Evolutionary conservation across 139 green algal species (phyloP).

Genomic region (Nannochloris sp.): DNA sequence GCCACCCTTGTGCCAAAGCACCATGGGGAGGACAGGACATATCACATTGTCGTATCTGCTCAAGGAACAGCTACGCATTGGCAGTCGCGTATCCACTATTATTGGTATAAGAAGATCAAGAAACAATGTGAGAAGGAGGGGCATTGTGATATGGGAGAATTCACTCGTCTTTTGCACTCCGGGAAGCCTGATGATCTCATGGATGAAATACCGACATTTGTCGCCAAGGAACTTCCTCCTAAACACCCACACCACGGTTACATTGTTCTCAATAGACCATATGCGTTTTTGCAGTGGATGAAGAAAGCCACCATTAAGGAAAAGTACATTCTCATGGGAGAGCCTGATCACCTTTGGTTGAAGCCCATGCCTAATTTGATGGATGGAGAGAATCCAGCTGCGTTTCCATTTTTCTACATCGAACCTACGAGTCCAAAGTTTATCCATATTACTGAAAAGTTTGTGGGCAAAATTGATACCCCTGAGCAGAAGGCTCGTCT

Average conservation of each 20-base stretch:
- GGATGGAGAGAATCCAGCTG: constrained; percentile 46
- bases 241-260: constrained; percentile 73
- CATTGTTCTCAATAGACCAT: constrained; percentile 91
- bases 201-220: constrained; percentile 90
- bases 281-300: constrained; percentile 88
- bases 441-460: constrained; percentile 39
- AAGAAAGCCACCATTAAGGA: constrained; percentile 62
- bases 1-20: neutral
- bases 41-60: constrained; percentile 72
- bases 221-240: constrained; percentile 74
- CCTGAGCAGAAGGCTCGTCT: constrained; percentile 55
- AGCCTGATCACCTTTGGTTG: constrained; percentile 94
- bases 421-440: constrained; percentile 49
- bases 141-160: constrained; percentile 79
- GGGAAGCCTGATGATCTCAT: constrained; percentile 84
- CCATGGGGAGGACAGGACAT: constrained; percentile 38
- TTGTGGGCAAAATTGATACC: constrained; percentile 37
- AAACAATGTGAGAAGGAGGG: constrained; percentile 50
- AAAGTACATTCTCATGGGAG: constrained; percentile 89
- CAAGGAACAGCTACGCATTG: constrained; percentile 70
- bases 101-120: constrained; percentile 77
- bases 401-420: constrained; percentile 99
- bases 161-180: constrained; percentile 90
- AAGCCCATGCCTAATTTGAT: constrained; percentile 92
- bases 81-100: constrained; percentile 74